phyloP scores from a whole-genome alignment of 2,329 filamentous ascomycete species.

The Epichloe gansuensis region DNA sequence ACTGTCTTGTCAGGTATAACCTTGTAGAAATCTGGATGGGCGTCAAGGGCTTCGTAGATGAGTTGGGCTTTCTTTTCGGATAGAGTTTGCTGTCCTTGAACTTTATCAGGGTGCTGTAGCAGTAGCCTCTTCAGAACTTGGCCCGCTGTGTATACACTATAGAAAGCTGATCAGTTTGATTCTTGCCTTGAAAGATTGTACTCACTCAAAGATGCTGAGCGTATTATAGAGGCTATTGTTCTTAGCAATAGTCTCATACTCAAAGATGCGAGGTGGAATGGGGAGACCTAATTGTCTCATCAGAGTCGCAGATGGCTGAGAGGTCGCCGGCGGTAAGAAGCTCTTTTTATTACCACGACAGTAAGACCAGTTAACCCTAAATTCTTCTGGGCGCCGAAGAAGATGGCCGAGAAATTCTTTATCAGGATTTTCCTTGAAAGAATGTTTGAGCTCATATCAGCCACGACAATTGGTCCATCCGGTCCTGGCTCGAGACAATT shows the following conservation, averaged over 20 bases:
- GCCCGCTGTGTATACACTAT: slow-evolving; percentile 76
- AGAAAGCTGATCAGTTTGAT: background rate
- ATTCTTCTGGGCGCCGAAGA: slow-evolving; percentile 94
- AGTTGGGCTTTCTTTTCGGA: slow-evolving; percentile 61
- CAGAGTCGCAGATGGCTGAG: slow-evolving; percentile 55
- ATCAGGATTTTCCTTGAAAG: slow-evolving; percentile 69
- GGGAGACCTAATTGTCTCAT: slow-evolving; percentile 66
- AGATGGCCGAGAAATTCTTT: slow-evolving; percentile 69
- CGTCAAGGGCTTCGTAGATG: slow-evolving; percentile 69
- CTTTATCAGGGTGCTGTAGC: slow-evolving; percentile 50
- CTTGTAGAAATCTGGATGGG: slow-evolving; percentile 56
- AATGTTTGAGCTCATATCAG: slow-evolving; percentile 93
- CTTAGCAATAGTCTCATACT: slow-evolving; percentile 77
- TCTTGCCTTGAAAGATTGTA: slow-evolving; percentile 3
- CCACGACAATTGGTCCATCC: slow-evolving; percentile 65
- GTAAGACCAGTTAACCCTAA: slow-evolving; percentile 78
- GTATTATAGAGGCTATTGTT: slow-evolving; percentile 97
- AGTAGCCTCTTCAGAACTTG: slow-evolving; percentile 73
- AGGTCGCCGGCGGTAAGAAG: slow-evolving; percentile 55
- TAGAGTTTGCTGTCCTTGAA: slow-evolving; percentile 64
- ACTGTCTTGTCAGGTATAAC: slow-evolving; percentile 27
- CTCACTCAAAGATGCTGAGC: slow-evolving; percentile 75
- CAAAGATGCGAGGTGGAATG: slow-evolving; percentile 65
- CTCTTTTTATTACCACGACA: slow-evolving; percentile 75
- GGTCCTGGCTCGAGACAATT: slow-evolving; percentile 43